A percentile compares a stretch with the other conserved stretches of the same genome.
phyloP scores from a whole-genome alignment of 2,329 filamentous ascomycete genomes.

The Fusarium miscanthi region DNA sequence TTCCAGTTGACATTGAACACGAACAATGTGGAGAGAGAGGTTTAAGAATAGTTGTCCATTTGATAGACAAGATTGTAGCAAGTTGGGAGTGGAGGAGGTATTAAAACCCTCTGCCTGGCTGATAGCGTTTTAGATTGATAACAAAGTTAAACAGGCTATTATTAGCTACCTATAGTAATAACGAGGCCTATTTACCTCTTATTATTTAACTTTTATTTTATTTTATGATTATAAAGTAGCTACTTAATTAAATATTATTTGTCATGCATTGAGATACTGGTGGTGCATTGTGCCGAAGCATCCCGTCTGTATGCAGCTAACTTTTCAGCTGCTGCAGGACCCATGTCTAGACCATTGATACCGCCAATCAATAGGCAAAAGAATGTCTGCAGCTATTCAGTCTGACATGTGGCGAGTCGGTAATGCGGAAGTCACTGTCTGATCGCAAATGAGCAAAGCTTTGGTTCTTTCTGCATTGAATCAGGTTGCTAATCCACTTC shows the following conservation, averaged over 20 bases:
- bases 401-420: neutral
- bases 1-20: too few relatives aligned
- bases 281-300: rapidly evolving
- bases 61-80: too few relatives aligned
- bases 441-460: rapidly evolving
- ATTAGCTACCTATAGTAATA: too few relatives aligned
- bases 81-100: too few relatives aligned
- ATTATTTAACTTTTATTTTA: too few relatives aligned
- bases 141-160: too few relatives aligned
- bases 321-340: neutral
- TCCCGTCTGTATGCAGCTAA: neutral
- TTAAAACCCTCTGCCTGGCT: too few relatives aligned
- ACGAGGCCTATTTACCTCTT: too few relatives aligned
- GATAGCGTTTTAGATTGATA: too few relatives aligned
- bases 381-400: neutral
- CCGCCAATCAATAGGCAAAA: neutral
- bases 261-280: rapidly evolving
- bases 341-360: neutral
- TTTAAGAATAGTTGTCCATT: too few relatives aligned
- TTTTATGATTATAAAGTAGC: too few relatives aligned
- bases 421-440: neutral
- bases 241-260: rapidly evolving
- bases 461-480: neutral
- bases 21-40: too few relatives aligned
- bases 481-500: neutral